Base-by-base conservation (phyloP, 371 early-diverging fungal species). In the Mortierella sp. region DNA sequence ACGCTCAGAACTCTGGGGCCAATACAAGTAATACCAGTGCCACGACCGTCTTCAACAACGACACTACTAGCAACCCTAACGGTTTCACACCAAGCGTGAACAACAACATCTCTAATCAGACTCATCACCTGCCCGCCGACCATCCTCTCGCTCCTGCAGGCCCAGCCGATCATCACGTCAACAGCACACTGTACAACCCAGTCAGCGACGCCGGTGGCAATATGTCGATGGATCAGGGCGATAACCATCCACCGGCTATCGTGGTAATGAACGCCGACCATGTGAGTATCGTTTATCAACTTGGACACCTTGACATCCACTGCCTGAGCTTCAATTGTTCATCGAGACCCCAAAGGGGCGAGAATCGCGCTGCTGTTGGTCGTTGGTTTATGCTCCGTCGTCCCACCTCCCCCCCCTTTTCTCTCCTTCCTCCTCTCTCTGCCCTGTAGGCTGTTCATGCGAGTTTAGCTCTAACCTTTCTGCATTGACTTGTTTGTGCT, bases 211-310 rank as follows among this genome's bases (percentile, higher is more conserved):
- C 22, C 55, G 52, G 47, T 46, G 21, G 16, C 50, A 49, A 50
- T 49, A 71, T 71, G 71, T 63, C 71, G 21, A 54, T 53, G 19
- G 73, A 73, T 68, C 69, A 56, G 41, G 53, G 61, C 28, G 64
- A 76, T 60, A 64, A 28, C 40, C 54, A 57, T 54, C 67, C 82
- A 2, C 65, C 79, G 0, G 69, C 80, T 24, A 68, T 64, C 28
- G 76, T 81, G 39, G 81, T 87, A 62, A 71, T 87, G 46, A 85
- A 86, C 54, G 72, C 80, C 21, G 88, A 86, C 34, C 82, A 82
- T 39, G 86, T 85, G 51, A 81, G 82, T 39, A n/a, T 37, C 25
- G 25, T 17, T 22, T 56, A 17, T 27, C 2, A 31, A 16, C 51
- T 58, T 25, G 8, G 41, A 19, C 47, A 29, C 28, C 45, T 28